Base-by-base conservation (phyloP, 805 yeast genomes). In the Candida ficus region DNA sequence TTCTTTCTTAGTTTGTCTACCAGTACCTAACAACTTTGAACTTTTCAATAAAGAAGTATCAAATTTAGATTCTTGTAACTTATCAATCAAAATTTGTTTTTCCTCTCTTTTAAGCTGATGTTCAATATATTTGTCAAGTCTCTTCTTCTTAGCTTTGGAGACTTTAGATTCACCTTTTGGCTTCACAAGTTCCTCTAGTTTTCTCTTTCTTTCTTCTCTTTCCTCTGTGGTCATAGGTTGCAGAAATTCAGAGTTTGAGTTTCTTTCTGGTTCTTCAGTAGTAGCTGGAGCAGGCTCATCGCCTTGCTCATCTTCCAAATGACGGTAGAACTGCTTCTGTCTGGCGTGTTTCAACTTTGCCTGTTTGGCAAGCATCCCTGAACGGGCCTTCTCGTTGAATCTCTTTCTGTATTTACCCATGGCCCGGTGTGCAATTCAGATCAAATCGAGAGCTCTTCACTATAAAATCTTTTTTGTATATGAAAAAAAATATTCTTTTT, bases 101-200 rank as follows among this genome's bases (percentile, higher is more conserved):
- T 91, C 98, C 59, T 91, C 95, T 56, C 95, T 69, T 54, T 83
- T 83, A 51, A 89, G 57, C 58, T 89, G 96, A 63, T 86, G 95
- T 43, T 89, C 95, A 29, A 91, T 88, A 61, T 88, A 91, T 61
- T 91, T 91, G 46, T 91, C 97, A 33, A 91, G 64, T 43, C 98
- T 66, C 65, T 84, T 78, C 75, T 69, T 71, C 67, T 91, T 83
- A 36, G 82, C 73, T 37, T 78, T 67, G 1, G 90, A 78, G 28
- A 85, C 61, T 55, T 88, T 88, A 12, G 80, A 56, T 44, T 86
- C 91, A 40, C 74, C 67, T 40, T 71, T 72, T 33, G 86, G 81
- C 21, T 70, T 61, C 41, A 83, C 67, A 7, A 79, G 61, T 21
- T 76, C 72, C 44, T 80, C 76, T 35, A 90, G 56, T 47, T 75